Evolutionary conservation across 2,329 filamentous ascomycete species (phyloP), one percentile per base, ranked within the genome.

Genomic region (Corinectria fuckeliana): DNA sequence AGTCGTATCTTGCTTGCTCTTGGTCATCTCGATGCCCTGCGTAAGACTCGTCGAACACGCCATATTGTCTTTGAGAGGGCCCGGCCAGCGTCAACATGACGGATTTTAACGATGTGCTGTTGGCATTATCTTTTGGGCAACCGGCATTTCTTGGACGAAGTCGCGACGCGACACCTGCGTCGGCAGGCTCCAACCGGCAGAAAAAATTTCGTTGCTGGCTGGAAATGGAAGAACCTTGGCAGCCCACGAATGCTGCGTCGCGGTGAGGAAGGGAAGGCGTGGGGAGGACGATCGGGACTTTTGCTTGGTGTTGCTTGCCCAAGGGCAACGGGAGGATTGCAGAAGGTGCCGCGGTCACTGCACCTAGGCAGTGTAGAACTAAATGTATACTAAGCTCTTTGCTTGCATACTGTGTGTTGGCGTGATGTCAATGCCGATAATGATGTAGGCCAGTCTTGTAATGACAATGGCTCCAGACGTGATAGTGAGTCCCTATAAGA

Each of bases 1-100:
- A 66, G 48, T 60, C 63, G 63, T 64, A 59, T 50, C 54, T 60
- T 68, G 61, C 32, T 67, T 67, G 62, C 62, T 62, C 56, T 54
- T 44, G 61, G 57, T 45, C 63, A 39, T 52, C 44, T 45, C 54
- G 47, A 52, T 61, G 56, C 41, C n/a, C 41, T 60, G 47, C 54
- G 54, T 38, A 32, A 55, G 55, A 45, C 50, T 60, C 23, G 39
- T 55, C 32, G 48, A 58, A 57, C 57, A 61, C 56, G 49, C 55
- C 55, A 54, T 58, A 55, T 66, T 56, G n/a, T 51, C 42, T 55
- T 42, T 48, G 36, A 61, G 8, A 44, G 23, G 62, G 56, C 47
- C 53, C 36, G 28, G 30, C 38, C 51, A 47, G 54, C 58, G 39
- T 61, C 60, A 58, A 64, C 56, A 57, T 32, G 42, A 51, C 54